Evolutionary conservation across 106 monocot genomes (phyloP), one percentile per base, ranked within the genome.

Genomic region (Acorus gramineus): DNA sequence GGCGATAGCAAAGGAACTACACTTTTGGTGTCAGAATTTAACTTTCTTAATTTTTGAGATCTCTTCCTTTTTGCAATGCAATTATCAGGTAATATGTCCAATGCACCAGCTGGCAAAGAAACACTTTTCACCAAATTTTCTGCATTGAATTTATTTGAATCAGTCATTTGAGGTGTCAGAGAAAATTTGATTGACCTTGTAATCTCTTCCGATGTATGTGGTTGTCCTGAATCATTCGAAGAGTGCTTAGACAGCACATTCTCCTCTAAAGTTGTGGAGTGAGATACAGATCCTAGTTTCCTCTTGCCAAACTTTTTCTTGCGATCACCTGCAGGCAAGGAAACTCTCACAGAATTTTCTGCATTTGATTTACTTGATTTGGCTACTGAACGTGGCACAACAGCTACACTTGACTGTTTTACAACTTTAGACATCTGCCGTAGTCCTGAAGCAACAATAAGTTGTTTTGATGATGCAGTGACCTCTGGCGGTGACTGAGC

Each of bases 231-330:
- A 5, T 64, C 60, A 2, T 65, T 54, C 11, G 6, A 11, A 56
- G n/a, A 53, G 66, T 78, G 5, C 62, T 80, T 61, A 14, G 46
- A 7, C 28, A 55, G 67, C 62, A 9, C 66, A 66, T 9, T 55
- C 11, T 53, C 58, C 59, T 70, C 73, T 4, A 63, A 54, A 11
- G 48, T 44, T 55, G 57, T 50, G 47, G 53, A 56, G 8, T 42
- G 45, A 10, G 69, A 65, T 11, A 61, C 57, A 43, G 72, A 50
- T 4, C 62, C 75, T 49, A 61, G 58, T 48, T 65, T 74, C 49
- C 63, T 84, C 69, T 63, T 74, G 8, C 61, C 73, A 1, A 73
- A 13, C 61, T 64, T 78, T 76, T 74, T 28, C 28, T 28, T 28
- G 28, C 28, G 28, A 28, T 28, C 28, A 28, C 28, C 28, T 28